A percentile compares a stretch with the other conserved stretches of the same genome.
Evolutionary conservation across 768 basidiomycete species (phyloP).

Genomic region (Candolleomyces efflorescens): DNA sequence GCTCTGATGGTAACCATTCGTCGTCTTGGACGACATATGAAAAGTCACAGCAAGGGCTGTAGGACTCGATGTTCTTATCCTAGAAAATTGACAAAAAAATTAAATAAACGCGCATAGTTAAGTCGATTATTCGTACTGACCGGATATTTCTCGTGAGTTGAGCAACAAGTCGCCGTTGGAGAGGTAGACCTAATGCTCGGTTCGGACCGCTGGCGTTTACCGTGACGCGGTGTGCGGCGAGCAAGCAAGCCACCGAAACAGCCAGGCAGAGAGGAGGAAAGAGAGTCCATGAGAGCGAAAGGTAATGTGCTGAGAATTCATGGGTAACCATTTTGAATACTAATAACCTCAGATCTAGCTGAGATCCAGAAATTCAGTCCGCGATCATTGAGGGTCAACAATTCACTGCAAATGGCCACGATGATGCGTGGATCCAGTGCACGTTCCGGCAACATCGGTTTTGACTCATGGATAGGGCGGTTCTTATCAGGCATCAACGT

Average conservation of each 20-base stretch:
- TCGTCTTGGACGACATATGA: constrained; percentile 21
- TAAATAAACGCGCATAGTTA: neutral
- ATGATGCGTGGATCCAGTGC: constrained; percentile 3
- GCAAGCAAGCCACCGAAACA: constrained; percentile 32
- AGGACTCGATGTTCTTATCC: constrained; percentile 19
- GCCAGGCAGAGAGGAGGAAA: constrained; percentile 19
- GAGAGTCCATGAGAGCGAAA: constrained; percentile 17
- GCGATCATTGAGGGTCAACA: constrained; percentile 17
- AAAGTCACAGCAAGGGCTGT: constrained; percentile 42
- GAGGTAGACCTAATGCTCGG: constrained; percentile 10
- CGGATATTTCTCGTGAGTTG: neutral
- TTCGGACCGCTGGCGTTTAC: neutral
- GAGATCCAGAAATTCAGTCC: constrained; percentile 18
- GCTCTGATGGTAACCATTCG: constrained; percentile 23
- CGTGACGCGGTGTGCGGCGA: neutral
- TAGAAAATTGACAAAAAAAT: neutral
- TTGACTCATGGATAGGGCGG: constrained; percentile 1
- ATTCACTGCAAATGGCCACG: constrained; percentile 1
- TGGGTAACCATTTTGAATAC: constrained; percentile 13
- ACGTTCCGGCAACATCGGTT: constrained; percentile 17
- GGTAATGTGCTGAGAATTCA: neutral
- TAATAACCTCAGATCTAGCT: constrained; percentile 13
- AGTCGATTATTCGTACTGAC: neutral
- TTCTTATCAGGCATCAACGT: constrained; percentile 7
- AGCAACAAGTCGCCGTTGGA: neutral